Conservation (phyloP, 306 rosid genomes). For the Malus asiatica region DNA sequence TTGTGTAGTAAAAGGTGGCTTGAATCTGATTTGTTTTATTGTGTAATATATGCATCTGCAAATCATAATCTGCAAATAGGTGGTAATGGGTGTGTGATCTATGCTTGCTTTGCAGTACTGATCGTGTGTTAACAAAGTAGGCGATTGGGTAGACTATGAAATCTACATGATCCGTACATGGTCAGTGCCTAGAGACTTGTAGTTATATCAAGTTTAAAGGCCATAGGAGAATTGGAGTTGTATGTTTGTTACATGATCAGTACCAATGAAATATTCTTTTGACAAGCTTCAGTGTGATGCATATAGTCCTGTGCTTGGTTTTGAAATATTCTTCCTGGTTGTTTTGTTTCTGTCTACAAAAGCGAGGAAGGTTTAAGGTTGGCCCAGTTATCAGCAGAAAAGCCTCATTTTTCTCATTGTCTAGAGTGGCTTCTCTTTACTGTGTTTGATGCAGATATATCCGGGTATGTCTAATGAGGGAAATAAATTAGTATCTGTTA, state of each 20-base stretch:
- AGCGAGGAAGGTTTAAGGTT: conserved; percentile 85
- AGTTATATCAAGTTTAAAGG: neutral
- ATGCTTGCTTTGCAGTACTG: neutral
- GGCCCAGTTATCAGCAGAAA: conserved; percentile 95
- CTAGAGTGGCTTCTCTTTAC: conserved; percentile 99
- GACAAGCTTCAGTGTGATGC: neutral
- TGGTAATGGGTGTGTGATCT: neutral
- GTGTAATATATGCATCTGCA: neutral
- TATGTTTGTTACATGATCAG: neutral
- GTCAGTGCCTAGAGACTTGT: neutral
- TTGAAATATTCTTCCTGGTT: conserved; percentile 6
- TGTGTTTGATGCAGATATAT: conserved; percentile 89
- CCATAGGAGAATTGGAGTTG: neutral
- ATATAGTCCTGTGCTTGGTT: neutral
- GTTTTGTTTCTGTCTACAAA: conserved; percentile 39
- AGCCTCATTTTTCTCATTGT: conserved; percentile 98
- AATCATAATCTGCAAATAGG: neutral
- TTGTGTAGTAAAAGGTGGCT: neutral
- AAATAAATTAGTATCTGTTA: conserved; percentile 36
- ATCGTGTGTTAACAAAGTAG: neutral
- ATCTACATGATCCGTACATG: neutral
- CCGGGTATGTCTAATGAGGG: conserved; percentile 48
- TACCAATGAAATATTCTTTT: neutral
- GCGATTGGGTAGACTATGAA: neutral
- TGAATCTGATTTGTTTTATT: neutral